Percentiles rank a stretch among this genome's conserved stretches.
These are phyloP conservation scores for Dioscorea zingiberensis DNA, from an alignment of 106 monocot genomes.

Conservation along the genomic window DNA sequence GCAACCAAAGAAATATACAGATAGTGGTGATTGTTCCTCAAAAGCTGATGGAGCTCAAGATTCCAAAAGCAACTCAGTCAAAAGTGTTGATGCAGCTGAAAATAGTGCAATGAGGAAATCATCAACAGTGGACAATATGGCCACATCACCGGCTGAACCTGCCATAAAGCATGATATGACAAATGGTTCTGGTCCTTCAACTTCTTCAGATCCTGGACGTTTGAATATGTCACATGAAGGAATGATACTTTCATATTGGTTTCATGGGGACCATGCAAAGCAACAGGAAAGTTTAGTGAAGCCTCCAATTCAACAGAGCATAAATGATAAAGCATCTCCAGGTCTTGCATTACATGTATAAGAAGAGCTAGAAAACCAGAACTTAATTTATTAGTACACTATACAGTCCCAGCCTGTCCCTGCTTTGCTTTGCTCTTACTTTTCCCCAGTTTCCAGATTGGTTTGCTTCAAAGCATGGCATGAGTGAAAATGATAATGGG, in stretches of 20 bases:
- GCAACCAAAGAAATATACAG: constrained; percentile 12
- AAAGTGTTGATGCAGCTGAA: constrained; percentile 14
- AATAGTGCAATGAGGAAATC: constrained; percentile 1
- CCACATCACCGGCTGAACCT: constrained; percentile 20
- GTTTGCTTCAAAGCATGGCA: too few relatives aligned
- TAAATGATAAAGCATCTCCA: too few relatives aligned
- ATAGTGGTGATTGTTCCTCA: constrained; percentile 16
- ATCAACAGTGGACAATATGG: constrained; percentile 10
- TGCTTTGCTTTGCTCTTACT: too few relatives aligned
- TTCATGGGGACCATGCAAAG: too few relatives aligned
- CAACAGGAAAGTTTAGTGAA: too few relatives aligned
- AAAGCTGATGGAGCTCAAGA: constrained; percentile 7
- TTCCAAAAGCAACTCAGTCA: constrained; percentile 18
- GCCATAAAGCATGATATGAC: neutral
- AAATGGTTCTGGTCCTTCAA: neutral
- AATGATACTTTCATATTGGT: neutral
- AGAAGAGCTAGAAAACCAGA: too few relatives aligned
- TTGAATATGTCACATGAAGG: constrained; percentile 13
- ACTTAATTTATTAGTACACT: too few relatives aligned
- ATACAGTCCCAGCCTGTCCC: too few relatives aligned
- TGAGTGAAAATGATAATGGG: too few relatives aligned
- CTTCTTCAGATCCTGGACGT: constrained; percentile 11
- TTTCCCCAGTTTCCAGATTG: too few relatives aligned
- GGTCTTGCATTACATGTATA: too few relatives aligned
- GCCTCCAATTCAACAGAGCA: too few relatives aligned